These are phyloP conservation scores for Candida succiphila DNA, from an alignment of 805 yeast species.

Conservation along the genomic window DNA sequence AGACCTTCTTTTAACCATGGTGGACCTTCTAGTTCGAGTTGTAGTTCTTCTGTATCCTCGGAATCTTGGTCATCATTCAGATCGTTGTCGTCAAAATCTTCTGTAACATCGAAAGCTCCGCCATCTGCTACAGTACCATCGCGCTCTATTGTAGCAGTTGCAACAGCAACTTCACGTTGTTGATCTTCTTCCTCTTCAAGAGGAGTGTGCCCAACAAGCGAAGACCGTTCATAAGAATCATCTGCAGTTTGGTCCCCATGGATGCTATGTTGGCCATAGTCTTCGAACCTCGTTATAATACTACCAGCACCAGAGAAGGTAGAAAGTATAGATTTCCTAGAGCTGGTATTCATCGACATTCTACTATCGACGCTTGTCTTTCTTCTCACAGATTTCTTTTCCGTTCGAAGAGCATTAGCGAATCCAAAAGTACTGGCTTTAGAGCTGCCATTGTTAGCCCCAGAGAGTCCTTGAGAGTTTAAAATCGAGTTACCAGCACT, in stretches of 20 bases:
- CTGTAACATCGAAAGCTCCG: neutral
- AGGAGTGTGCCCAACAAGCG: too few species aligned
- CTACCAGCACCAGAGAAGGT: conserved; percentile 3
- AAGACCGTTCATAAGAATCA: too few species aligned
- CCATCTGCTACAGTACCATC: neutral
- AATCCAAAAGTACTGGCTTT: conserved; percentile 12
- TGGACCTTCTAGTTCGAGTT: conserved; percentile 58
- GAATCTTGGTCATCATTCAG: conserved; percentile 8
- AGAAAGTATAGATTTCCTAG: neutral
- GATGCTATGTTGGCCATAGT: too few species aligned
- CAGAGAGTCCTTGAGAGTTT: too few species aligned
- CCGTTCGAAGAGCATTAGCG: conserved; percentile 17
- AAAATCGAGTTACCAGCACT: too few species aligned
- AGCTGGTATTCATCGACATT: conserved; percentile 5
- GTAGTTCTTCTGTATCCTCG: conserved; percentile 43
- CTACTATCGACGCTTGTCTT: conserved; percentile 9
- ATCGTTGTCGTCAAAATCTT: neutral
- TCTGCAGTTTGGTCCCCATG: too few species aligned
- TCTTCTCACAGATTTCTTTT: conserved; percentile 11
- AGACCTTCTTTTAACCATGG: conserved; percentile 76
- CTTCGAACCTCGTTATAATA: neutral
- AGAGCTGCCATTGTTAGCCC: neutral
- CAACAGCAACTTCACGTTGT: too few species aligned
- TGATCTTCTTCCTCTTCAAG: neutral
- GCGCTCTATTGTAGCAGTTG: too few species aligned